A percentile compares a stretch with the other conserved stretches of the same genome.
Conservation (phyloP, 352 stramenopile genomes). For the Phytophthora pisi region DNA sequence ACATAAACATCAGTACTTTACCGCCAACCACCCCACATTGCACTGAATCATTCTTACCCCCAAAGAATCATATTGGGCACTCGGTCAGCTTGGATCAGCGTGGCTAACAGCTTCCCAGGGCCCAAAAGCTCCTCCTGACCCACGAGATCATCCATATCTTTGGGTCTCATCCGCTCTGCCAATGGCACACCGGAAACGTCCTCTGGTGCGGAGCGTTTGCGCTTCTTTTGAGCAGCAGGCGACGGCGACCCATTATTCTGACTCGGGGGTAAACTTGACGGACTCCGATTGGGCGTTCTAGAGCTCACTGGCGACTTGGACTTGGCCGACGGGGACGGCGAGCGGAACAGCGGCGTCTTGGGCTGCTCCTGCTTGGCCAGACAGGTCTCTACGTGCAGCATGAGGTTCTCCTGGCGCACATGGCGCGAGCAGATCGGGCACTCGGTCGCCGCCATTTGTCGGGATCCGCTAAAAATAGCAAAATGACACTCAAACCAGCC, state of each 20-base stretch:
- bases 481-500: constrained; percentile 19
- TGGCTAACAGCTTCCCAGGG: constrained; percentile 59
- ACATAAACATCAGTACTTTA: constrained; percentile 4
- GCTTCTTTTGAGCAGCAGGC: constrained; percentile 49
- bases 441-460: constrained; percentile 44
- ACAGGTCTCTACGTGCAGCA: constrained; percentile 78
- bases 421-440: constrained; percentile 84
- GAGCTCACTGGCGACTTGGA: constrained; percentile 12
- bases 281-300: constrained; percentile 19
- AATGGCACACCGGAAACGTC: constrained; percentile 52
- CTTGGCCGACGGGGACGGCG: constrained; percentile 22
- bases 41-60: constrained; percentile 45
- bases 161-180: constrained; percentile 79
- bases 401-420: constrained; percentile 75
- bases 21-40: background rate
- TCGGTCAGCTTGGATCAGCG: constrained; percentile 68
- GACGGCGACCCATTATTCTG: constrained; percentile 22
- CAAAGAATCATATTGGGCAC: constrained; percentile 89
- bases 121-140: constrained; percentile 74
- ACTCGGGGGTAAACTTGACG: background rate
- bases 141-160: constrained; percentile 60
- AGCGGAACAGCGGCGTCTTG: constrained; percentile 15
- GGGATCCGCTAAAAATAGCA: background rate
- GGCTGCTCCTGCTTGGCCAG: constrained; percentile 37
- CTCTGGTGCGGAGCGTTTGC: constrained; percentile 39